Conservation (phyloP, 2,329 filamentous ascomycete genomes). For the Ceratocystis lukuohia region DNA sequence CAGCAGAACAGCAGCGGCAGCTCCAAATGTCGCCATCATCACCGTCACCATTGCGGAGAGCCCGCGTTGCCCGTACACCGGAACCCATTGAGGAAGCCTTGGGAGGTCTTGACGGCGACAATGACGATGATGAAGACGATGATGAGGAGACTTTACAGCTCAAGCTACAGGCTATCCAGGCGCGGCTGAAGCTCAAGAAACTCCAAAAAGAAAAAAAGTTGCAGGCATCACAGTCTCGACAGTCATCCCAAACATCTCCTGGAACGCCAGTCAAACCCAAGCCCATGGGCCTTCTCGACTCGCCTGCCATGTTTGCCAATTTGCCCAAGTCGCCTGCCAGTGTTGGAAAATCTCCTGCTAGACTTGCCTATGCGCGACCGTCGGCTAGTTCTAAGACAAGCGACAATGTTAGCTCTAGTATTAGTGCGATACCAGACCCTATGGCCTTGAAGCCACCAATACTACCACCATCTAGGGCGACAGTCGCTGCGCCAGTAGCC, state of each 20-base stretch:
- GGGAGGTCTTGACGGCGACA: slow-evolving; percentile 27
- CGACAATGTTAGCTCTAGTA: too few species aligned
- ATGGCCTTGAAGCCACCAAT: slow-evolving; percentile 13
- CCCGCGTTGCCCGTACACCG: slow-evolving; percentile 13
- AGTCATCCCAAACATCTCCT: not conserved
- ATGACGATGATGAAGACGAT: slow-evolving; percentile 36
- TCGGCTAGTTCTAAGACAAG: not conserved
- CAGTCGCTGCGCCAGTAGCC: not conserved
- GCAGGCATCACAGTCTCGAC: slow-evolving; percentile 8
- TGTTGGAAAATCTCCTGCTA: slow-evolving; percentile 17
- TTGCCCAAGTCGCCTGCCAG: slow-evolving; percentile 17
- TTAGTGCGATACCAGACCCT: slow-evolving; percentile 6
- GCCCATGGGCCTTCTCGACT: not conserved
- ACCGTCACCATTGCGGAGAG: slow-evolving; percentile 42
- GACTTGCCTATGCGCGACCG: slow-evolving; percentile 17
- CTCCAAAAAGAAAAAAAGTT: slow-evolving; percentile 45
- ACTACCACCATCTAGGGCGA: slow-evolving; percentile 9
- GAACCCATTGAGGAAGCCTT: slow-evolving; percentile 21
- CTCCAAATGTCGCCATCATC: slow-evolving; percentile 55
- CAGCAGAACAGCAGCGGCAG: slow-evolving; percentile 31
- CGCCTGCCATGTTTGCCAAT: slow-evolving; percentile 16
- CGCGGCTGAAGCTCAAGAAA: slow-evolving; percentile 74
- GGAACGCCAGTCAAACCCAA: not conserved
- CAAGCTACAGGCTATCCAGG: slow-evolving; percentile 77
- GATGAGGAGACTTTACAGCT: slow-evolving; percentile 84